Evolutionary conservation across 805 yeast genomes (phyloP), one percentile per base, ranked within the genome.

Genomic region (Yarrowia sp.): DNA sequence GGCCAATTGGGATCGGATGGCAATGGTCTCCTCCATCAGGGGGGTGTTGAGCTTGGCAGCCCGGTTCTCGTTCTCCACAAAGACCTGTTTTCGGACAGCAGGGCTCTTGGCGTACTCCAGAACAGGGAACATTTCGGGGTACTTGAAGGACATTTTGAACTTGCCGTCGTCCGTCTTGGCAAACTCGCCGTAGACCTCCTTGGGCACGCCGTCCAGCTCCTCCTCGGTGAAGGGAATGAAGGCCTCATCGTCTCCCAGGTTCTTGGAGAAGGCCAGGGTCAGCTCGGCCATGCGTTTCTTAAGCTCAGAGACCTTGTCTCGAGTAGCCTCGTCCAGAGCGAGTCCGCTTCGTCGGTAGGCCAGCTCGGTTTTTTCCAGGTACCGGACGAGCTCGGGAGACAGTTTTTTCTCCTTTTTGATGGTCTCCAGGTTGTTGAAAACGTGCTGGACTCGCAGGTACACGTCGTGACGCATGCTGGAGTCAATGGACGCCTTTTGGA

Each of bases 111-210:
- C 92, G 73, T 85, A 85, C 73, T 88, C 88, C 74, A 89, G 75
- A n/a, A 88, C 87, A 1, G 96, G 96, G 67, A 87, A 78, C 54
- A 87, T 74, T 72, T 90, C 96, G 0, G 96, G 95, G 71, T 88
- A 88, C 74, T 90, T 89, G 78, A 83, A 89, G 2, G 95, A 87
- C 80, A 90, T 87, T 71, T 87, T 87, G 68, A 74, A 78, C 68
- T 74, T 76, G 17, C 74, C 76, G 17, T 76, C 80, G 22, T 78
- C 83, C 11, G 75, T 76, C 36, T 77, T 76, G 24, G 78, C 77
- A 65, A 75, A 76, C 63, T 82, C 87, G 70, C 85, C 87, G 68
- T 88, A 69, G 2, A 83, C 83, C 65, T 83, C 84, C 41, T 81
- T 80, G 2, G 96, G 92, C 46, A 90, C 88, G 41, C 96, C 96